A percentile compares a stretch with the other conserved stretches of the same genome.
Conservation (phyloP, 306 rosid species). For the Hippophae tibetana region DNA sequence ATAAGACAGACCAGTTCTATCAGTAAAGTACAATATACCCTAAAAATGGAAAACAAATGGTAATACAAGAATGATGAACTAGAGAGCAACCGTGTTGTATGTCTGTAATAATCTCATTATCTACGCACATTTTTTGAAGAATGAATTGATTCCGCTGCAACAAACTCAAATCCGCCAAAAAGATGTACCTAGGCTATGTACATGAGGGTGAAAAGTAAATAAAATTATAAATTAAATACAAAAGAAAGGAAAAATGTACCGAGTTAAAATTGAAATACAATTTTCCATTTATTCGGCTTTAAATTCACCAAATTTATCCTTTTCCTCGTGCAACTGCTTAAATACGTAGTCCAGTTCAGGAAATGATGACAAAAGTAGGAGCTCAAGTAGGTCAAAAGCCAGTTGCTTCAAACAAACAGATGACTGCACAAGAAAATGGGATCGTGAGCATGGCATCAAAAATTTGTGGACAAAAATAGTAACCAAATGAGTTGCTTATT, state of each 20-base stretch:
- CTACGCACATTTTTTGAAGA: slow-evolving; percentile 26
- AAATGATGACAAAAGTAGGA: slow-evolving; percentile 59
- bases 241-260: too few species aligned
- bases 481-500: neutral
- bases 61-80: neutral
- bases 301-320: slow-evolving; percentile 61
- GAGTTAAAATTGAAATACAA: neutral
- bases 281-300: slow-evolving; percentile 13
- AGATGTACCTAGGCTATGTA: slow-evolving; percentile 13
- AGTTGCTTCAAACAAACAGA: slow-evolving; percentile 79
- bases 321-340: slow-evolving; percentile 71
- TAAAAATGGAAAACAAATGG: neutral
- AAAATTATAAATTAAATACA: neutral
- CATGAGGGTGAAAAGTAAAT: neutral
- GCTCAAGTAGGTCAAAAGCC: slow-evolving; percentile 74
- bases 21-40: too few species aligned
- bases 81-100: neutral
- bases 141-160: neutral
- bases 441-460: slow-evolving; percentile 1
- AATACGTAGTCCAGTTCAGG: slow-evolving; percentile 65
- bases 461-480: neutral
- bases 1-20: neutral
- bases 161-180: slow-evolving; percentile 7
- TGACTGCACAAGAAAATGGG: slow-evolving; percentile 46
- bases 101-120: slow-evolving; percentile 33